phyloP scores from a whole-genome alignment of 176 grass and related monocot genomes.

The Zoysia japonica region DNA sequence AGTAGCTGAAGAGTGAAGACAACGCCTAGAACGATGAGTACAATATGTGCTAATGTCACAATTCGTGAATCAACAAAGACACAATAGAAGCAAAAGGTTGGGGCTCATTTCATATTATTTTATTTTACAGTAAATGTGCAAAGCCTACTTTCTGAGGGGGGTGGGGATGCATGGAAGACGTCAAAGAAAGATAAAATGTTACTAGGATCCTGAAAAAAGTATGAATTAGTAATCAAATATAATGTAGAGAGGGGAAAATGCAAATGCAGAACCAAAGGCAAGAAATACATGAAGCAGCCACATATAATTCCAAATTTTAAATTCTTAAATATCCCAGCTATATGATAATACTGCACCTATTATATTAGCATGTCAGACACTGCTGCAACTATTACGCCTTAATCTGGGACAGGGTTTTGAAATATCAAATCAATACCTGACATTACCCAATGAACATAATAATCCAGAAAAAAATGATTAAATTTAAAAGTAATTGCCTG shows the following conservation, averaged over 20 bases:
- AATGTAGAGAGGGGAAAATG: not conserved
- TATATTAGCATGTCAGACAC: not conserved
- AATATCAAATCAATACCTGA: not conserved
- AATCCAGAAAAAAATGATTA: not conserved
- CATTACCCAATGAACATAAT: not conserved
- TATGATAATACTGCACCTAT: not conserved
- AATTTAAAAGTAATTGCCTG: constrained; percentile 26
- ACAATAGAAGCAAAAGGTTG: constrained; percentile 4
- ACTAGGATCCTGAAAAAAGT: not conserved
- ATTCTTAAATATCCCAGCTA: not conserved
- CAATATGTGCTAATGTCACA: not conserved
- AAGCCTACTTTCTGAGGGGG: not conserved
- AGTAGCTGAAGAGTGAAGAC: not conserved
- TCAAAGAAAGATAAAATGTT: not conserved
- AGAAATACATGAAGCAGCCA: not conserved
- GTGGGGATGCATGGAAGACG: not conserved
- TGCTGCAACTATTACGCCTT: not conserved
- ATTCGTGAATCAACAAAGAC: constrained; percentile 18
- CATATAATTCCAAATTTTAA: not conserved
- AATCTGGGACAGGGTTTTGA: not conserved
- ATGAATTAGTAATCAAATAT: not conserved
- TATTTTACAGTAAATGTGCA: not conserved
- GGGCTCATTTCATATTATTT: not conserved
- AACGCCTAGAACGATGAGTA: not conserved
- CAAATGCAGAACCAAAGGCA: not conserved